Percentiles rank a stretch among this genome's conserved stretches.
Conservation (phyloP, 306 rosid genomes). For the Begonia masoniana region DNA sequence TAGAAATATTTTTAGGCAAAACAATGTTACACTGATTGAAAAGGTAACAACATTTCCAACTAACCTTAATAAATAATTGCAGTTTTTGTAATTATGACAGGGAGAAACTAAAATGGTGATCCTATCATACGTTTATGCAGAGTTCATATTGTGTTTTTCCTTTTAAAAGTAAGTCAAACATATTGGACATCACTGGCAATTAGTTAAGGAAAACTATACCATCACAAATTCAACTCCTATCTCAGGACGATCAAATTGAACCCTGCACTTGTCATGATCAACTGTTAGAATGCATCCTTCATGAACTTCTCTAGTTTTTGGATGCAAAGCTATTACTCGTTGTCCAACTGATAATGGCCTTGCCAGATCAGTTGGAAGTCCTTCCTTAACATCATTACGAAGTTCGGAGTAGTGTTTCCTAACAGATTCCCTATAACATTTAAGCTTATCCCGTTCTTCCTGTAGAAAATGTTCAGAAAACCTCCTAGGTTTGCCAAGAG, state of each 20-base stretch:
- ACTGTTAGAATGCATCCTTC: constrained; percentile 89
- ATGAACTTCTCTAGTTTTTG: constrained; percentile 75
- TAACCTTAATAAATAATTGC: too few relatives aligned
- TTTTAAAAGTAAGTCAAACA: not conserved
- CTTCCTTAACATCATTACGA: constrained; percentile 53
- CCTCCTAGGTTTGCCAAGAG: constrained; percentile 96
- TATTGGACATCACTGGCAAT: not conserved
- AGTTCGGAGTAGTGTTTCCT: constrained; percentile 73
- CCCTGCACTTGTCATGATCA: constrained; percentile 75
- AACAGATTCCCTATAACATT: constrained; percentile 71
- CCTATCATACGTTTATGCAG: not conserved
- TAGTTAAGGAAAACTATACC: constrained; percentile 35
- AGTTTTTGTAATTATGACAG: too few relatives aligned
- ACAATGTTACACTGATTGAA: too few relatives aligned
- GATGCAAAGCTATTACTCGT: constrained; percentile 77
- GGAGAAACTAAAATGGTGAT: too few relatives aligned
- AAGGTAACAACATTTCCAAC: too few relatives aligned
- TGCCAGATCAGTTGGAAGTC: constrained; percentile 94
- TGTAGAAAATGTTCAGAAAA: constrained; percentile 65
- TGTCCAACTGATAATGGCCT: constrained; percentile 86
- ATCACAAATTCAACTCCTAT: constrained; percentile 80
- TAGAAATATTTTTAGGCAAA: too few relatives aligned
- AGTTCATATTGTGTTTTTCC: not conserved
- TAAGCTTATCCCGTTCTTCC: constrained; percentile 77
- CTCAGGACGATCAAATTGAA: constrained; percentile 78